Evolutionary conservation across 768 basidiomycete species (phyloP).

Genomic region (Lepiota venenata): DNA sequence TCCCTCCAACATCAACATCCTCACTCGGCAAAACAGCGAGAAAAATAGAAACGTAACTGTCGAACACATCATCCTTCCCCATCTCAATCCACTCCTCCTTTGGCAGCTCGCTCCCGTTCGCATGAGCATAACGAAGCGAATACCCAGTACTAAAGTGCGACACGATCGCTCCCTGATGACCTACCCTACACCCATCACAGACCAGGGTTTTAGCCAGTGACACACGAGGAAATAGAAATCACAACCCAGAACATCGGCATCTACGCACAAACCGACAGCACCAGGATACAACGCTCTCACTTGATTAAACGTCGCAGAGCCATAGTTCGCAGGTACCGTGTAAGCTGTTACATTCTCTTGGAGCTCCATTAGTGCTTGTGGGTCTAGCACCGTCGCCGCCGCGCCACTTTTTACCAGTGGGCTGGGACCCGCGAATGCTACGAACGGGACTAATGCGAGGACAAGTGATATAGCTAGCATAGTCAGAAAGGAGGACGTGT

Average conservation of each 20-base stretch:
- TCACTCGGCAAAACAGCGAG: background rate
- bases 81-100: slow-evolving; percentile 14
- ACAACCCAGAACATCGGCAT: too few species aligned
- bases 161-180: slow-evolving; percentile 21
- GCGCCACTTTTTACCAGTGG: background rate
- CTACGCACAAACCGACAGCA: slow-evolving; percentile 22
- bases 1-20: background rate
- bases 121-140: slow-evolving; percentile 18
- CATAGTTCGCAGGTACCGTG: slow-evolving; percentile 18
- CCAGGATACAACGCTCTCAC: slow-evolving; percentile 24
- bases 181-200: slow-evolving; percentile 12
- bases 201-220: background rate
- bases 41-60: slow-evolving; percentile 17
- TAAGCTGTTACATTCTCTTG: slow-evolving; percentile 22
- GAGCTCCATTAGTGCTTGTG: slow-evolving; percentile 17
- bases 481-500: too few species aligned
- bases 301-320: slow-evolving; percentile 18
- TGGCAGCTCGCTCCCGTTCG: slow-evolving; percentile 20
- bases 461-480: too few species aligned
- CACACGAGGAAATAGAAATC: background rate
- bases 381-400: background rate
- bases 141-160: slow-evolving; percentile 25
- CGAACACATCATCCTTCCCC: slow-evolving; percentile 22
- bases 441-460: background rate
- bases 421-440: background rate